These are phyloP conservation scores for Yamadazyma nakazawae DNA, from an alignment of 805 yeast species.

Conservation along the genomic window DNA sequence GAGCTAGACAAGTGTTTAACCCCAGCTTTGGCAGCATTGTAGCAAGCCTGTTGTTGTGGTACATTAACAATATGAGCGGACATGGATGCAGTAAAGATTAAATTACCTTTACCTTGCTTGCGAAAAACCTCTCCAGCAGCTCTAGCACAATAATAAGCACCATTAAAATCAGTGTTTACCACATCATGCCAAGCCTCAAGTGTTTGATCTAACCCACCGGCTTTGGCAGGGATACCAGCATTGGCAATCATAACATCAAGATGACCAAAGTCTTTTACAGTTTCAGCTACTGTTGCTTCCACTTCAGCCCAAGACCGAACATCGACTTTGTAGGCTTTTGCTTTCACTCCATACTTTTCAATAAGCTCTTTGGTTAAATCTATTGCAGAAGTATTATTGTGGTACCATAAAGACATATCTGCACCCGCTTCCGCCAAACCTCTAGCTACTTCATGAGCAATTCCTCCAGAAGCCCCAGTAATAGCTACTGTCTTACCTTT, in stretches of 20 bases:
- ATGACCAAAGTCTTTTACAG: slow-evolving; percentile 32
- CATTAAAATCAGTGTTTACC: slow-evolving; percentile 71
- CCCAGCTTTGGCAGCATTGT: slow-evolving; percentile 85
- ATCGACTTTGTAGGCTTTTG: slow-evolving; percentile 31
- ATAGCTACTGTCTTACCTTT: slow-evolving; percentile 30
- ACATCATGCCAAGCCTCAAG: slow-evolving; percentile 66
- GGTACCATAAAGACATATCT: slow-evolving; percentile 34
- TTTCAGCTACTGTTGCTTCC: slow-evolving; percentile 24
- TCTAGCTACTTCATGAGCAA: slow-evolving; percentile 34
- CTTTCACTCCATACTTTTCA: slow-evolving; percentile 23
- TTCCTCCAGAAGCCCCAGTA: slow-evolving; percentile 39
- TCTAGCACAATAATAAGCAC: slow-evolving; percentile 78
- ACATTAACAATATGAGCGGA: slow-evolving; percentile 82
- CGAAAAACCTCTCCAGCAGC: slow-evolving; percentile 68
- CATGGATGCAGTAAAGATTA: slow-evolving; percentile 85
- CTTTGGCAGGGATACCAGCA: slow-evolving; percentile 46
- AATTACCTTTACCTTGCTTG: slow-evolving; percentile 69
- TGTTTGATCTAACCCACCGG: slow-evolving; percentile 42
- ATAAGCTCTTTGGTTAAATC: slow-evolving; percentile 20
- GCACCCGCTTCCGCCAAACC: slow-evolving; percentile 40
- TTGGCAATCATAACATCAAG: slow-evolving; percentile 45
- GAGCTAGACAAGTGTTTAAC: slow-evolving; percentile 72
- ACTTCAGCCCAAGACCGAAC: slow-evolving; percentile 39
- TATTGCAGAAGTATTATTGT: slow-evolving; percentile 23
- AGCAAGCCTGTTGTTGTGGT: slow-evolving; percentile 83